A percentile compares a stretch with the other conserved stretches of the same genome.
phyloP scores from a whole-genome alignment of 1,284 basidiomycete genomes.

The Malassezia restricta region DNA sequence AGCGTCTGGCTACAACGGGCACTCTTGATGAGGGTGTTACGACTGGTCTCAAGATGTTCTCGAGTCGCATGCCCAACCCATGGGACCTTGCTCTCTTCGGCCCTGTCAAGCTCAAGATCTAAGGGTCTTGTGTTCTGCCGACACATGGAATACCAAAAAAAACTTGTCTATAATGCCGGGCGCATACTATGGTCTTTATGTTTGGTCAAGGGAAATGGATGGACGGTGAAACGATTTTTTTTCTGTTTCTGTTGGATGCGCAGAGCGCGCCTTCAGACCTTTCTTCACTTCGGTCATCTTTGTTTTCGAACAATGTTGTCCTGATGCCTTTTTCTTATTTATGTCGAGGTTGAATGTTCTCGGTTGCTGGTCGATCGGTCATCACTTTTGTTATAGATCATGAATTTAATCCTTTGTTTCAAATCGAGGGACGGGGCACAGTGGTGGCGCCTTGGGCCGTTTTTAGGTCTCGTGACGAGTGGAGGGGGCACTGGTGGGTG shows the following conservation, averaged over 20 bases:
- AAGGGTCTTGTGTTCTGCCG: not conserved
- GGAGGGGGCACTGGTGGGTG: too few relatives aligned
- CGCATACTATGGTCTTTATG: not conserved
- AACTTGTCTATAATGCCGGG: not conserved
- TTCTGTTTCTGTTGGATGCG: not conserved
- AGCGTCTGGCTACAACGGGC: slow-evolving; percentile 26
- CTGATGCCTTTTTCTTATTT: not conserved
- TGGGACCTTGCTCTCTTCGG: slow-evolving; percentile 36
- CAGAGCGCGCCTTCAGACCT: not conserved
- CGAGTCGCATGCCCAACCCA: slow-evolving; percentile 19
- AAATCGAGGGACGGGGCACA: too few relatives aligned
- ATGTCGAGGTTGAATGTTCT: too few relatives aligned
- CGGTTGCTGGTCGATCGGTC: too few relatives aligned
- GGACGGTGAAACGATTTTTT: not conserved
- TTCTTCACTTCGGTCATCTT: not conserved
- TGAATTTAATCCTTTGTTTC: too few relatives aligned
- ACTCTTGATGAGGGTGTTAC: slow-evolving; percentile 31
- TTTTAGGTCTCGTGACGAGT: too few relatives aligned
- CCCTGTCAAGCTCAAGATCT: slow-evolving; percentile 22
- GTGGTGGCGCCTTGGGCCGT: too few relatives aligned
- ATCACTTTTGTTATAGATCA: too few relatives aligned
- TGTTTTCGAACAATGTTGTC: not conserved
- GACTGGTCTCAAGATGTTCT: slow-evolving; percentile 30
- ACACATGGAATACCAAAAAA: not conserved
- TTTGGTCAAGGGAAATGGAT: not conserved